phyloP scores from a whole-genome alignment of 208 protist species.

The Wallacemonas collosoma region DNA sequence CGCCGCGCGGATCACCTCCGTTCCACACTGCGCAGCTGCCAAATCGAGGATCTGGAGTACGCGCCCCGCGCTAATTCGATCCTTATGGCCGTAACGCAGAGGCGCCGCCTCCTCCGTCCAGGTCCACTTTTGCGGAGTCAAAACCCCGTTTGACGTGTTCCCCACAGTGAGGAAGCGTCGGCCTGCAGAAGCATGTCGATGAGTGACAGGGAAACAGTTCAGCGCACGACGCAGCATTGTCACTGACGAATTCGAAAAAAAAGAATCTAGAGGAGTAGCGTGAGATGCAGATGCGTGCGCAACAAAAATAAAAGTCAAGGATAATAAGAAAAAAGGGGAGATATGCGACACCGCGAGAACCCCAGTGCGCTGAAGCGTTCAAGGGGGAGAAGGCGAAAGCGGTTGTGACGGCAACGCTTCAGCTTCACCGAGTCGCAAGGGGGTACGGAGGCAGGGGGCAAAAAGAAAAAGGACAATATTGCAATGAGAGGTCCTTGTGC shows the following conservation, averaged over 20 bases:
- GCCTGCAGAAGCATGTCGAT: not conserved
- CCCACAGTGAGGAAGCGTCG: conserved; percentile 9
- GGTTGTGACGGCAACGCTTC: too few species aligned
- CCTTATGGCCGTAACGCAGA: not conserved
- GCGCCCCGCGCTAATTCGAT: conserved; percentile 4
- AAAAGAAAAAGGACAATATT: too few species aligned
- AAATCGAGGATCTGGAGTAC: conserved; percentile 16
- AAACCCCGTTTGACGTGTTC: not conserved
- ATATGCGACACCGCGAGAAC: too few species aligned
- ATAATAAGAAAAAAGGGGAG: too few species aligned
- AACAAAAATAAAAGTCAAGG: too few species aligned
- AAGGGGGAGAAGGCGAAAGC: too few species aligned
- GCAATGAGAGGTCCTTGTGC: too few species aligned
- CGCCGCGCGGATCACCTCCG: conserved; percentile 7
- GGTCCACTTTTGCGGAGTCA: not conserved
- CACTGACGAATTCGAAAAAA: not conserved
- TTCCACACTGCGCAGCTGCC: conserved; percentile 5
- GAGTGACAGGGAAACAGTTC: not conserved
- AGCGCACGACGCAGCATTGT: not conserved
- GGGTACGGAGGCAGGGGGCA: too few species aligned
- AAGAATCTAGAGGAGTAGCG: not conserved
- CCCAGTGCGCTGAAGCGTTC: too few species aligned
- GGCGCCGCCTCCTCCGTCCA: conserved; percentile 17
- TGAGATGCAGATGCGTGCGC: not conserved
- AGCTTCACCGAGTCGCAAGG: too few species aligned